Conservation (phyloP, 2,329 filamentous ascomycete species). For the Emergomyces africanus region DNA sequence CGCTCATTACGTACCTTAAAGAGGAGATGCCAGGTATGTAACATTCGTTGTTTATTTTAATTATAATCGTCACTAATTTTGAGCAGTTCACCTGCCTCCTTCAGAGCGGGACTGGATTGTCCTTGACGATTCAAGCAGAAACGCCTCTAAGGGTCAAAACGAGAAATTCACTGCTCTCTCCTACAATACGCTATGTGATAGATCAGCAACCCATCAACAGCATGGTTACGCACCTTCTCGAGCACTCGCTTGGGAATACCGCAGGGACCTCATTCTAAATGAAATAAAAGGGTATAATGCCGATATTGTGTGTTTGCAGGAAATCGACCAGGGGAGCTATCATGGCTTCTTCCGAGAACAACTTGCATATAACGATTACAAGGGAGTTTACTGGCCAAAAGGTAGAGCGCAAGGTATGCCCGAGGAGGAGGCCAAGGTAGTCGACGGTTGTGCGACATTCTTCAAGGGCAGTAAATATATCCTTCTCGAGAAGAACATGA, state of each 20-base stretch:
- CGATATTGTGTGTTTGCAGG: slow-evolving; percentile 86
- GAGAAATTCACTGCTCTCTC: slow-evolving; percentile 74
- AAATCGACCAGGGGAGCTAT: slow-evolving; percentile 85
- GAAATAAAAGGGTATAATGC: slow-evolving; percentile 69
- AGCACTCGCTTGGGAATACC: slow-evolving; percentile 76
- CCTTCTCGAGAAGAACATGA: slow-evolving; percentile 81
- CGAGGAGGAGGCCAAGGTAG: slow-evolving; percentile 73
- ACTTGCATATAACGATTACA: slow-evolving; percentile 78
- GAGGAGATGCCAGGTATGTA: slow-evolving; percentile 72
- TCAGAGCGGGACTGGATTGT: slow-evolving; percentile 63
- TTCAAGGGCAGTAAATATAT: slow-evolving; percentile 94
- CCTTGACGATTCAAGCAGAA: slow-evolving; percentile 43
- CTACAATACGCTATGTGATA: slow-evolving; percentile 93
- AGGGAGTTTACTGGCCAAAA: slow-evolving; percentile 86
- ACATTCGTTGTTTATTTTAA: slow-evolving; percentile 11
- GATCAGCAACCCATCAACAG: slow-evolving; percentile 69
- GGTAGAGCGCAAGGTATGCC: slow-evolving; percentile 83
- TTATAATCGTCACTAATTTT: slow-evolving; percentile 8
- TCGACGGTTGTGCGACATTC: slow-evolving; percentile 94
- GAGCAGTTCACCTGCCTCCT: slow-evolving; percentile 62
- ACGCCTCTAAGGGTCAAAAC: slow-evolving; percentile 36
- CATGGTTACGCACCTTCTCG: slow-evolving; percentile 84
- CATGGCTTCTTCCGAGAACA: slow-evolving; percentile 83
- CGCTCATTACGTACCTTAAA: slow-evolving; percentile 67
- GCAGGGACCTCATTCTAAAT: slow-evolving; percentile 67